Evolutionary conservation across 106 monocot genomes (phyloP).

Genomic region (Hemerocallis citrina): DNA sequence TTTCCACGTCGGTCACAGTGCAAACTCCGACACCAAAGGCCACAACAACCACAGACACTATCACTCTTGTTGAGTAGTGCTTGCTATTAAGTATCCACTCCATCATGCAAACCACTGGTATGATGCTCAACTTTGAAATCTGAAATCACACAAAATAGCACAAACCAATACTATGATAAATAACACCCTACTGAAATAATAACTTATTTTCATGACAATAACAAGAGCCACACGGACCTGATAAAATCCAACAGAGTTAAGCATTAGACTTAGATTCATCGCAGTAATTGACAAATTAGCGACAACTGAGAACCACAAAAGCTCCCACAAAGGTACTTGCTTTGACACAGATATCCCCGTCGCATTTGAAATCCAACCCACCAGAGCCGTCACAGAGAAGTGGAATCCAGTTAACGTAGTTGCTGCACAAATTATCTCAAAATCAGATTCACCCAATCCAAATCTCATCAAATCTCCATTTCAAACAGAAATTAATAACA

Average conservation of each 20-base stretch:
- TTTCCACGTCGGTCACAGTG: constrained; percentile 91
- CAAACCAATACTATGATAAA: background rate
- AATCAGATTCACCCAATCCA: background rate
- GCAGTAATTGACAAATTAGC: constrained; percentile 57
- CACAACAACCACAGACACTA: constrained; percentile 63
- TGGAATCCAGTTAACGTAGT: constrained; percentile 58
- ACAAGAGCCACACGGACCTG: constrained; percentile 41
- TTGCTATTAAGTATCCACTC: constrained; percentile 89
- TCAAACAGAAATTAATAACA: too few relatives aligned
- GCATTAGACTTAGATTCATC: constrained; percentile 68
- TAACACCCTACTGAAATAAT: background rate
- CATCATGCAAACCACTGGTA: constrained; percentile 92
- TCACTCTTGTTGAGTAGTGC: constrained; percentile 64
- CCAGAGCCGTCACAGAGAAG: constrained; percentile 49
- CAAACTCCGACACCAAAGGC: constrained; percentile 92
- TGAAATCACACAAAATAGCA: background rate
- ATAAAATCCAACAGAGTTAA: constrained; percentile 67
- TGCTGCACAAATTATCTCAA: constrained; percentile 31
- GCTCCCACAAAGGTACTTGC: constrained; percentile 56
- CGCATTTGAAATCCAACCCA: constrained; percentile 57
- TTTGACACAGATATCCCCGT: constrained; percentile 51
- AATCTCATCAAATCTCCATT: background rate
- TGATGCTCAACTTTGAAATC: constrained; percentile 98
- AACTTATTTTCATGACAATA: background rate
- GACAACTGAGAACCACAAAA: constrained; percentile 54